Conservation (phyloP, 495 filamentous ascomycete genomes). For the Daldinia caldariorum region DNA sequence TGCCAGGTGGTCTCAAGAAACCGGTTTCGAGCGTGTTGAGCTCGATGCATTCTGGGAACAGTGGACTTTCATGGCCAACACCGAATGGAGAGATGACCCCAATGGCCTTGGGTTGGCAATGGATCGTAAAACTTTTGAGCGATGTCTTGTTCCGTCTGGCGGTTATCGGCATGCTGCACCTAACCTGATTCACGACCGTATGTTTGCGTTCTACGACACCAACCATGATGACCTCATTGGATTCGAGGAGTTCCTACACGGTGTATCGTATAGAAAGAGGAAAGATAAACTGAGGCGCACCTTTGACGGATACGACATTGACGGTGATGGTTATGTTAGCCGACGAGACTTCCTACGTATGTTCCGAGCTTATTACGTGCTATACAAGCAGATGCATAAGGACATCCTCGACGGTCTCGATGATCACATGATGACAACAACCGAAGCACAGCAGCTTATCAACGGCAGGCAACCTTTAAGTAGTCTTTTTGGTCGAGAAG, state of each 20-base stretch:
- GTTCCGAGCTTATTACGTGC: conserved; percentile 87
- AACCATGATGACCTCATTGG: conserved; percentile 88
- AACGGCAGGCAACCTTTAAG: conserved; percentile 81
- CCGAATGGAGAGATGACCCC: conserved; percentile 85
- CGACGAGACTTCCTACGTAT: conserved; percentile 91
- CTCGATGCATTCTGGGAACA: conserved; percentile 96
- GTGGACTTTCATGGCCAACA: conserved; percentile 89
- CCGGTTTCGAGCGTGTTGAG: conserved; percentile 81
- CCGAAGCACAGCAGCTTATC: conserved; percentile 76
- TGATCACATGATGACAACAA: conserved; percentile 77
- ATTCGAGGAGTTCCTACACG: conserved; percentile 91
- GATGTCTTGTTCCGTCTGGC: conserved; percentile 84
- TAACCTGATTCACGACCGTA: conserved; percentile 91
- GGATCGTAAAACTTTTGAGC: conserved; percentile 88
- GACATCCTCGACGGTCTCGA: conserved; percentile 86
- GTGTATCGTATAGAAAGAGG: conserved; percentile 81
- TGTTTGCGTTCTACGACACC: conserved; percentile 96
- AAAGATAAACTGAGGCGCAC: conserved; percentile 78
- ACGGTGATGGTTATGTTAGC: conserved; percentile 87
- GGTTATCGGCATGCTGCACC: conserved; percentile 79
- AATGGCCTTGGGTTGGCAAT: conserved; percentile 81
- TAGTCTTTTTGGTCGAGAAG: conserved; percentile 70
- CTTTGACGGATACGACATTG: conserved; percentile 91
- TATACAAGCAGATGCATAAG: conserved; percentile 83
- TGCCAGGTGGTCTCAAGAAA: conserved; percentile 72